Conservation (phyloP, 441 rosid species). For the Cnidoscolus chayamansa region DNA sequence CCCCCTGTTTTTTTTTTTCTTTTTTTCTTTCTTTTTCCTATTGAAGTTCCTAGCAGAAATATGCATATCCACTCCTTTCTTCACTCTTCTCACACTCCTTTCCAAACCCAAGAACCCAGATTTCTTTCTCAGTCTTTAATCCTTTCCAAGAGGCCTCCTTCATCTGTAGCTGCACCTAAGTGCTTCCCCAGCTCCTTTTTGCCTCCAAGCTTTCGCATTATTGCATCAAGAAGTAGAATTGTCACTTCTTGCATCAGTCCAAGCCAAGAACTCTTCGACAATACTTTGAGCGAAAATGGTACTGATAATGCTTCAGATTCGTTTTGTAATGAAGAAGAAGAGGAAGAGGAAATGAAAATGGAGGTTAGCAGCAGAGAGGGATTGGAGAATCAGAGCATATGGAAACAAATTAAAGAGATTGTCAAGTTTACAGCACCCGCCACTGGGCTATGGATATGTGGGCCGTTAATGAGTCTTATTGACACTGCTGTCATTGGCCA, state of each 20-base stretch:
- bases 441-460: slow-evolving; percentile 29
- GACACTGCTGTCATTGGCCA: slow-evolving; percentile 36
- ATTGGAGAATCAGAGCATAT: slow-evolving; percentile 27
- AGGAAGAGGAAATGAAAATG: slow-evolving; percentile 3
- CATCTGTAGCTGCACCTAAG: slow-evolving; percentile 10
- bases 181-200: not conserved
- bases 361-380: slow-evolving; percentile 16
- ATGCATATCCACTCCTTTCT: slow-evolving; percentile 20
- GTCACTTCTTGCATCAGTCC: slow-evolving; percentile 10
- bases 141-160: slow-evolving; percentile 5
- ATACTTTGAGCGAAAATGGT: slow-evolving; percentile 12
- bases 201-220: not conserved
- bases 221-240: slow-evolving; percentile 9
- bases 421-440: slow-evolving; percentile 29
- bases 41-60: not conserved
- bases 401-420: slow-evolving; percentile 33
- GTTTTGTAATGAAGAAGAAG: slow-evolving; percentile 4
- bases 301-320: slow-evolving; percentile 8
- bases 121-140: slow-evolving; percentile 4
- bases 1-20: not conserved
- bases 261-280: slow-evolving; percentile 3
- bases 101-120: slow-evolving; percentile 1
- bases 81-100: slow-evolving; percentile 1
- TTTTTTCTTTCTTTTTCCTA: not conserved
- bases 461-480: slow-evolving; percentile 34